Percentiles rank a stretch among this genome's conserved stretches.
phyloP scores from a whole-genome alignment of 1,284 basidiomycete species.

The Trametes versicolor region DNA sequence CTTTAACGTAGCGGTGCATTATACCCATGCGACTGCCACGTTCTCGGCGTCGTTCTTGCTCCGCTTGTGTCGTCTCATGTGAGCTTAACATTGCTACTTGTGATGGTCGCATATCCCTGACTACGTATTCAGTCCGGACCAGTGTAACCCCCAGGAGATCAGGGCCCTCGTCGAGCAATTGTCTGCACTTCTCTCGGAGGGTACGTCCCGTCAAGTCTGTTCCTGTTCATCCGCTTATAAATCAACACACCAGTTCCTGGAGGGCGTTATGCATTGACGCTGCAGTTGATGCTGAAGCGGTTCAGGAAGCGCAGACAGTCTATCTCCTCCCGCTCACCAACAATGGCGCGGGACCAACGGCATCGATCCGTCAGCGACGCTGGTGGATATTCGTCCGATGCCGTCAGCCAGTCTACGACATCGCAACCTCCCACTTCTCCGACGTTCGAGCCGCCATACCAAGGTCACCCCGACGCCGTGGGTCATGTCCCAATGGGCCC shows the following conservation, averaged over 20 bases:
- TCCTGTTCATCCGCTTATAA: not conserved
- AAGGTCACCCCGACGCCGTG: conserved; percentile 37
- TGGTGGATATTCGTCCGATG: conserved; percentile 38
- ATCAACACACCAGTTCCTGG: conserved; percentile 73
- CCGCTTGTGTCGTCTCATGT: conserved; percentile 88
- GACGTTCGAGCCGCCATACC: conserved; percentile 44
- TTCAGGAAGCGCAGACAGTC: conserved; percentile 71
- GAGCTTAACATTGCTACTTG: conserved; percentile 42
- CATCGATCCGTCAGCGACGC: conserved; percentile 41
- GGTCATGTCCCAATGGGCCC: conserved; percentile 40
- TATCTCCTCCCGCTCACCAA: conserved; percentile 68
- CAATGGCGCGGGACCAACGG: conserved; percentile 55
- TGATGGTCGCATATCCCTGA: not conserved
- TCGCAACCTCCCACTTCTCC: conserved; percentile 43
- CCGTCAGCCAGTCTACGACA: conserved; percentile 34
- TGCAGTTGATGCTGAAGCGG: conserved; percentile 88
- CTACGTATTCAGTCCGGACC: conserved; percentile 68
- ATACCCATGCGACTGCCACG: conserved; percentile 91
- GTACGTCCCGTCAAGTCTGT: conserved; percentile 50
- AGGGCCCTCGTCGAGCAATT: conserved; percentile 83
- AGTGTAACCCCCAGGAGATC: conserved; percentile 82
- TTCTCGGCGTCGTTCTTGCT: conserved; percentile 92
- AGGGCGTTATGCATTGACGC: conserved; percentile 87
- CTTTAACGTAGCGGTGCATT: conserved; percentile 74
- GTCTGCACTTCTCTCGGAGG: conserved; percentile 77